Evolutionary conservation across 768 basidiomycete genomes (phyloP).

Genomic region (Hericium rajendrae): DNA sequence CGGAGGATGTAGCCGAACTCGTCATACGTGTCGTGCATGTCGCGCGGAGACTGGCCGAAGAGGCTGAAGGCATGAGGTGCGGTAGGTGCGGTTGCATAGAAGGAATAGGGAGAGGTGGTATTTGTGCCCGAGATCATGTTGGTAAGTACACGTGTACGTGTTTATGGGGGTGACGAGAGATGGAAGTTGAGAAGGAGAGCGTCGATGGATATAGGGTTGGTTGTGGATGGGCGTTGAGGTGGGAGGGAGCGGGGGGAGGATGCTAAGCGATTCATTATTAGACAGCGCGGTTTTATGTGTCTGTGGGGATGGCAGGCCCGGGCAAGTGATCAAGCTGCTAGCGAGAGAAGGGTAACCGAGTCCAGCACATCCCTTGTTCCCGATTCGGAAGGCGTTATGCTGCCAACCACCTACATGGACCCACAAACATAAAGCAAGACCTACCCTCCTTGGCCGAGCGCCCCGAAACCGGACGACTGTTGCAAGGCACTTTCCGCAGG

Average conservation of each 20-base stretch:
- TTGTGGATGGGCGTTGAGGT: neutral
- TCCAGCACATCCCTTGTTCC: slow-evolving; percentile 9
- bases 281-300: neutral
- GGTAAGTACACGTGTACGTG: neutral
- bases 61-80: slow-evolving; percentile 13
- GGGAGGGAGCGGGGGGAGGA: neutral
- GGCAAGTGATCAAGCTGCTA: too few relatives aligned
- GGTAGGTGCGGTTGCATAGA: slow-evolving; percentile 12
- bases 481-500: too few relatives aligned
- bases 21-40: slow-evolving; percentile 3
- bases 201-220: neutral
- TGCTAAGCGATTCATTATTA: neutral
- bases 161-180: neutral
- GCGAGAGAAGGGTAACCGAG: neutral
- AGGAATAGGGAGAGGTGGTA: slow-evolving; percentile 1
- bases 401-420: neutral
- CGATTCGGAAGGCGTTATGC: slow-evolving; percentile 4
- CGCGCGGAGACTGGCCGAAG: slow-evolving; percentile 14
- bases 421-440: neutral
- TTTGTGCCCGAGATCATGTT: neutral
- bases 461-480: too few relatives aligned
- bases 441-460: too few relatives aligned
- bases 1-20: neutral
- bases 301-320: neutral
- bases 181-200: neutral